Conservation (phyloP, 2,329 filamentous ascomycete species). For the Colletotrichum chrysophilum region DNA sequence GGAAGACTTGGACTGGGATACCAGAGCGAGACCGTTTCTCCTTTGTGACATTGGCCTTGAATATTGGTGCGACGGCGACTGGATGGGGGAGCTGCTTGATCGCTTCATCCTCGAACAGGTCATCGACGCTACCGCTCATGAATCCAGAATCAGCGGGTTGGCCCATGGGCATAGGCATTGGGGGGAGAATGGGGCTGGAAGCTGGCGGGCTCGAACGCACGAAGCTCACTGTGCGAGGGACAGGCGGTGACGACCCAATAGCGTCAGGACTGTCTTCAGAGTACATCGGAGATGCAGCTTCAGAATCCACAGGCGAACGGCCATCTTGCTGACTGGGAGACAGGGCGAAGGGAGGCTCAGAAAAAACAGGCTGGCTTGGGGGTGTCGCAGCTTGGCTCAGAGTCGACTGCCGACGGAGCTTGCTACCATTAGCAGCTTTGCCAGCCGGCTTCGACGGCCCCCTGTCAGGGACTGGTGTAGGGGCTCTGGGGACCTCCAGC, state of each 20-base stretch:
- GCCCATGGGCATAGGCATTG: conserved; percentile 64
- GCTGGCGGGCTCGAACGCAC: conserved; percentile 67
- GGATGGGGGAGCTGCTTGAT: conserved; percentile 44
- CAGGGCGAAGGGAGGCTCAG: conserved; percentile 53
- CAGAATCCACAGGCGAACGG: conserved; percentile 59
- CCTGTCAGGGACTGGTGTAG: conserved; percentile 73
- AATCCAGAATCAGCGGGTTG: conserved; percentile 80
- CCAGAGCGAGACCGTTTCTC: conserved; percentile 29
- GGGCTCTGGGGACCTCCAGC: conserved; percentile 76
- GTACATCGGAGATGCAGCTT: conserved; percentile 55
- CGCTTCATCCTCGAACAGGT: conserved; percentile 68
- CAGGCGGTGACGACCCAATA: conserved; percentile 89
- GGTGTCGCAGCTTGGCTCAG: conserved; percentile 47
- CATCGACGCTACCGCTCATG: conserved; percentile 79
- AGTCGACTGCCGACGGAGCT: conserved; percentile 65
- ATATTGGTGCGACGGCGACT: conserved; percentile 30
- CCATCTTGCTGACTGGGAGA: conserved; percentile 52
- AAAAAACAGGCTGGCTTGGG: conserved; percentile 37
- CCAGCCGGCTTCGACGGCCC: conserved; percentile 32
- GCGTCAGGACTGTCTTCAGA: conserved; percentile 76
- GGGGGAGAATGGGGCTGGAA: conserved; percentile 80
- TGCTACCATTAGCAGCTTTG: conserved; percentile 48
- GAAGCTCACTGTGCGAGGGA: conserved; percentile 67
- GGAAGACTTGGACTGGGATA: conserved; percentile 49
- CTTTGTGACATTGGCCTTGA: conserved; percentile 37